A percentile compares a stretch with the other conserved stretches of the same genome.
Evolutionary conservation across 441 rosid genomes (phyloP).

Genomic region (Omphalea diandra): DNA sequence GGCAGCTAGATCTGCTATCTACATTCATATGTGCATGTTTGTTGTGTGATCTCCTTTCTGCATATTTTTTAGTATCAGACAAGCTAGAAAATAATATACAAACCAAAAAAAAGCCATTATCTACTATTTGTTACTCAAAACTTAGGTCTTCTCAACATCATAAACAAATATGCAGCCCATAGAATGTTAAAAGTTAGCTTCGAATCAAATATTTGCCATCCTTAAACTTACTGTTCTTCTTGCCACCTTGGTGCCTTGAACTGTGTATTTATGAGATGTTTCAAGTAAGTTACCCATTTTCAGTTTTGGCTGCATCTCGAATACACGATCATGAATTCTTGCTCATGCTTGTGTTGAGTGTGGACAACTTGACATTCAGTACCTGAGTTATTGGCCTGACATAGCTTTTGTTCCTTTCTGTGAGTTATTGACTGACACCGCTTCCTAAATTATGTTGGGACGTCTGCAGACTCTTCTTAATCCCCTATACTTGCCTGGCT

Average conservation of each 20-base stretch:
- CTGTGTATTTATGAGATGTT: neutral
- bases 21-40: neutral
- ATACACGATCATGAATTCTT: neutral
- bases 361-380: neutral
- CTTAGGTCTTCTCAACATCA: constrained; percentile 3
- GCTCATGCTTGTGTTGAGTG: no score
- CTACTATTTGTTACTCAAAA: neutral
- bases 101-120: neutral
- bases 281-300: neutral
- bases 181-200: neutral
- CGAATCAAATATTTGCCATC: neutral
- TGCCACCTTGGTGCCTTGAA: neutral
- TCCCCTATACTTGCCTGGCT: constrained; percentile 90
- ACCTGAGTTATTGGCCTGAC: neutral
- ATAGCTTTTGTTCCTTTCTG: neutral
- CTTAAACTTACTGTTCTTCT: neutral
- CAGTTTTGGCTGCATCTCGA: neutral
- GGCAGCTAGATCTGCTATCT: neutral
- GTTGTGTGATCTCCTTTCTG: neutral
- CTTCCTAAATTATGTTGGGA: neutral
- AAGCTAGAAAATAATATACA: neutral
- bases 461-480: constrained; percentile 80
- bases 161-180: neutral
- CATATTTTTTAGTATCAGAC: neutral
- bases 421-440: constrained; percentile 11